phyloP scores from a whole-genome alignment of 495 filamentous ascomycete genomes.

The Penicillium paradoxum region DNA sequence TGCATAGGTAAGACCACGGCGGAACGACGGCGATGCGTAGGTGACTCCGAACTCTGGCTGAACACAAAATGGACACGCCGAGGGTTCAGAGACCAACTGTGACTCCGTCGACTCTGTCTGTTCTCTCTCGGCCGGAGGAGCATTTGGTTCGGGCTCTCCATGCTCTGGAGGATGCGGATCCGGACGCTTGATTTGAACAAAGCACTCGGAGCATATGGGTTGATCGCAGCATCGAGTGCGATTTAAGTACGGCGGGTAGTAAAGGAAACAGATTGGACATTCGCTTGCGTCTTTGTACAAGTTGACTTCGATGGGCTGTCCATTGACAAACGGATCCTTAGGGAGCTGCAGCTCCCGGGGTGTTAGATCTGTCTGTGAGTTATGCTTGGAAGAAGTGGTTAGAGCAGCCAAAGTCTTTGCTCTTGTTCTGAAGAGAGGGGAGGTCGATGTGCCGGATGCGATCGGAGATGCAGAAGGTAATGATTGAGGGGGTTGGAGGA shows the following conservation, averaged over 20 bases:
- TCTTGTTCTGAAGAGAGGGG: constrained; percentile 60
- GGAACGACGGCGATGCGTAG: constrained; percentile 83
- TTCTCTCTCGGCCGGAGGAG: constrained; percentile 36
- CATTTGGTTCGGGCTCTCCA: constrained; percentile 50
- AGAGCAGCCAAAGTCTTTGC: constrained; percentile 84
- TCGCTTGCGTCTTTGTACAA: constrained; percentile 87
- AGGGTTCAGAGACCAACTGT: constrained; percentile 79
- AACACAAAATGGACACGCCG: constrained; percentile 93
- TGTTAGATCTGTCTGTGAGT: constrained; percentile 61
- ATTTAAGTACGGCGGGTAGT: constrained; percentile 95
- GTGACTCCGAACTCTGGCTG: constrained; percentile 93
- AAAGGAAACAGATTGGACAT: constrained; percentile 95
- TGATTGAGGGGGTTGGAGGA: constrained; percentile 42
- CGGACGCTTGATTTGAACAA: constrained; percentile 96
- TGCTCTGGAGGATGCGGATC: constrained; percentile 96
- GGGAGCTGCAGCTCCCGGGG: constrained; percentile 77
- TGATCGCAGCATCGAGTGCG: constrained; percentile 94
- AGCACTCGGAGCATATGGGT: constrained; percentile 96
- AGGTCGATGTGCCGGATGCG: constrained; percentile 55
- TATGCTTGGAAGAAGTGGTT: constrained; percentile 61
- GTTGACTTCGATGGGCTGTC: constrained; percentile 84
- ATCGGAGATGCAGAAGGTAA: constrained; percentile 48
- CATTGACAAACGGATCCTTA: constrained; percentile 83
- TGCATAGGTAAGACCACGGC: constrained; percentile 72
- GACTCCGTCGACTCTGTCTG: constrained; percentile 48